Evolutionary conservation across 2,329 filamentous ascomycete genomes (phyloP).

Genomic region (Colletotrichum sp.): DNA sequence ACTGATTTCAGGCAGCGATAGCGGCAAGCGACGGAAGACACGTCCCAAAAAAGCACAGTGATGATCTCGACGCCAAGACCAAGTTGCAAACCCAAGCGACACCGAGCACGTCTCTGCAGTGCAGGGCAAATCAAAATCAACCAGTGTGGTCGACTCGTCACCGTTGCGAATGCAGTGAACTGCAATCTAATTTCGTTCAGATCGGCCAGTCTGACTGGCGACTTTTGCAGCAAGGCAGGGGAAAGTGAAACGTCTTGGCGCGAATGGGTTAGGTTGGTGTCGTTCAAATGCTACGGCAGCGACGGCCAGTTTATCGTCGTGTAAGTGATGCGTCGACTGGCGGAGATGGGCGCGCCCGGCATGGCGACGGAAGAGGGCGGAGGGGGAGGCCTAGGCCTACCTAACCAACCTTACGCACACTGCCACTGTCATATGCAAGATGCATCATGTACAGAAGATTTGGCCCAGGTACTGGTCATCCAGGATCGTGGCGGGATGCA

Average conservation of each 20-base stretch:
- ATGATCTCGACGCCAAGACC: neutral
- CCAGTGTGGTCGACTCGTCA: neutral
- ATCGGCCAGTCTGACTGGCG: neutral
- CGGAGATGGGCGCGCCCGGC: neutral
- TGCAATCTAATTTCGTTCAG: neutral
- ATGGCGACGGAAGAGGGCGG: neutral
- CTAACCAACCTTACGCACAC: neutral
- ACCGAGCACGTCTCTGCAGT: neutral
- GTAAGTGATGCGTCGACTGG: neutral
- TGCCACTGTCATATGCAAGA: neutral
- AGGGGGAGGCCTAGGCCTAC: neutral
- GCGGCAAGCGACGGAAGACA: neutral
- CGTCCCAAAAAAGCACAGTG: neutral
- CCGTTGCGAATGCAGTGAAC: neutral
- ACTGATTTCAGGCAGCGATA: neutral
- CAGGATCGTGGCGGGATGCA: neutral
- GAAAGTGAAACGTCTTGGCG: neutral
- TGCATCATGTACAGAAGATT: neutral
- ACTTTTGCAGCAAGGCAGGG: neutral
- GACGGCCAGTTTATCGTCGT: neutral
- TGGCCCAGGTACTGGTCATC: neutral
- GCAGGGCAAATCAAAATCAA: neutral
- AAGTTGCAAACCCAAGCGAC: neutral
- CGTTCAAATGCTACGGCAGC: neutral
- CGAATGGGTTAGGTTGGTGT: neutral